Percentiles rank a stretch among this genome's conserved stretches.
Conservation (phyloP, 139 green algal genomes). For the Chlamydomonas schloesseri region DNA sequence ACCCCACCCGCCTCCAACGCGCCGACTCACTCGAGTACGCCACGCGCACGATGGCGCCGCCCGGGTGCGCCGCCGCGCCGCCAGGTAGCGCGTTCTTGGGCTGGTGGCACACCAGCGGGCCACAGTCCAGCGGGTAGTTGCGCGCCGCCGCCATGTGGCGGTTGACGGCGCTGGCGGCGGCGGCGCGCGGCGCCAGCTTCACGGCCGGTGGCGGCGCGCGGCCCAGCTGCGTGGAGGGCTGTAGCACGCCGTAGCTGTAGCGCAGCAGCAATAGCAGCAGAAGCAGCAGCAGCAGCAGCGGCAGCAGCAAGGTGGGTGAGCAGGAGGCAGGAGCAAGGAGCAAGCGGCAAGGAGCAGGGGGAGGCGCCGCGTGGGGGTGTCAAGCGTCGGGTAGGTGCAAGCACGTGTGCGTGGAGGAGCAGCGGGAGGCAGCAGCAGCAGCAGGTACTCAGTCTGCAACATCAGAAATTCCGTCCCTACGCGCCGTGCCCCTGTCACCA, state of each 20-base stretch:
- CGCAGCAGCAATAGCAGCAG: too few species aligned
- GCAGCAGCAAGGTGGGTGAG: too few species aligned
- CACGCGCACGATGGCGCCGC: constrained; percentile 33
- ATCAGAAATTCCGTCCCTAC: too few species aligned
- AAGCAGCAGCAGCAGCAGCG: too few species aligned
- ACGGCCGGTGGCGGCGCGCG: constrained; percentile 38
- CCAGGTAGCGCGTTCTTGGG: constrained; percentile 26
- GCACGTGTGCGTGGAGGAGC: too few species aligned
- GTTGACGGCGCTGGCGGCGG: neutral
- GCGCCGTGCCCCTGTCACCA: too few species aligned
- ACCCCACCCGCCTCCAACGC: neutral
- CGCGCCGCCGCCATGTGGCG: constrained; percentile 24
- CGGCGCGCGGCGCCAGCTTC: constrained; percentile 29
- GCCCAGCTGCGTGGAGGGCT: constrained; percentile 46
- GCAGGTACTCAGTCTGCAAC: too few species aligned
- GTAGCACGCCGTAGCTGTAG: constrained; percentile 59
- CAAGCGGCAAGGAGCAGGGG: neutral
- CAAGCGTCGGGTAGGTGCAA: too few species aligned
- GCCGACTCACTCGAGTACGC: constrained; percentile 46
- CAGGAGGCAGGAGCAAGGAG: too few species aligned
- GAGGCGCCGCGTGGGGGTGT: neutral
- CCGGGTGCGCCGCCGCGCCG: constrained; percentile 40
- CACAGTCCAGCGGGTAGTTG: constrained; percentile 48
- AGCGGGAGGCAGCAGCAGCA: too few species aligned
- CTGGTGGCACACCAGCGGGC: constrained; percentile 36